A percentile compares a stretch with the other conserved stretches of the same genome.
Evolutionary conservation across 2,329 filamentous ascomycete species (phyloP).

Genomic region (Neofusicoccum sp.): DNA sequence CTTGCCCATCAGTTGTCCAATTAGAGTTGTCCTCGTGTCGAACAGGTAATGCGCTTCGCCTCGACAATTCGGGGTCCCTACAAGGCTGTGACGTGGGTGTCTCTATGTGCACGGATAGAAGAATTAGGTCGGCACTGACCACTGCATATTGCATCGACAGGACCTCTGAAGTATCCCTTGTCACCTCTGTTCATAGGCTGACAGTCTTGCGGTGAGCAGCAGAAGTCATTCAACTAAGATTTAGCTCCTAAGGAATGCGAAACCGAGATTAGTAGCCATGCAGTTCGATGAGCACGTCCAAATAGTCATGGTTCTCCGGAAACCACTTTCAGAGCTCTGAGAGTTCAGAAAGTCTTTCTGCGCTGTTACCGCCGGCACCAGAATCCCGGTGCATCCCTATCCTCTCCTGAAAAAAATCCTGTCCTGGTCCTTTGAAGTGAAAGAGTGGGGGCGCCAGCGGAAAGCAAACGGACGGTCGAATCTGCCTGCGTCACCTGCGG

Average conservation of each 20-base stretch:
- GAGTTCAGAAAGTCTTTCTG: too few relatives aligned
- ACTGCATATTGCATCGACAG: constrained; percentile 10
- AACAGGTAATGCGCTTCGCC: constrained; percentile 4
- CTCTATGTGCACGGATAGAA: background rate
- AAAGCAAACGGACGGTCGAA: background rate
- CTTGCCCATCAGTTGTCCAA: background rate
- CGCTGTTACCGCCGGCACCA: too few relatives aligned
- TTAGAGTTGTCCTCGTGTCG: background rate
- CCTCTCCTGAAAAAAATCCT: too few relatives aligned
- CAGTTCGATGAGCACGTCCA: background rate
- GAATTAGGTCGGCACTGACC: constrained; percentile 1
- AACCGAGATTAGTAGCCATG: background rate
- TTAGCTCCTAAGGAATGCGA: background rate
- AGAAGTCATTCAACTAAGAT: background rate
- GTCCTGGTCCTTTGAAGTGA: too few relatives aligned
- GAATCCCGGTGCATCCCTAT: too few relatives aligned
- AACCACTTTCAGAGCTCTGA: too few relatives aligned
- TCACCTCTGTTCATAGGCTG: background rate
- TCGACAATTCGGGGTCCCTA: background rate
- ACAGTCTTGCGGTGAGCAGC: background rate
- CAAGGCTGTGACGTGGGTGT: background rate
- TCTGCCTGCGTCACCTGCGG: background rate
- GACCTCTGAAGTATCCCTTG: background rate
- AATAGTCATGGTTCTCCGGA: background rate
- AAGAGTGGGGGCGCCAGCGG: background rate